phyloP scores from a whole-genome alignment of 805 yeast species.

The Myxozyma neotropica region DNA sequence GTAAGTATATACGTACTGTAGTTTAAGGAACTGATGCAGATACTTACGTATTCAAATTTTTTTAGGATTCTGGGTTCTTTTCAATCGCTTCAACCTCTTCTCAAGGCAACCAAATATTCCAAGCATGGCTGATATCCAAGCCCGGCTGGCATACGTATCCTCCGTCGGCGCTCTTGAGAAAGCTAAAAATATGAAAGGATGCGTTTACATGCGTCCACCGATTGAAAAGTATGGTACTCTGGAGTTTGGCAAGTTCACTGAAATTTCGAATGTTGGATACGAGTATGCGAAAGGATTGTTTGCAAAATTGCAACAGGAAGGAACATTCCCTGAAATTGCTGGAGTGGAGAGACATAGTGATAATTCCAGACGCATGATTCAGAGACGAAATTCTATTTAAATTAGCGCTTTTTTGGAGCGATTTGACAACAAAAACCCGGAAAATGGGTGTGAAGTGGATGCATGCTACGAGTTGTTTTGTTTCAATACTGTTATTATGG shows the following conservation, averaged over 20 bases:
- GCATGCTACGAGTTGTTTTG: too few relatives aligned
- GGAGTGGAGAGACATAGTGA: slow-evolving; percentile 44
- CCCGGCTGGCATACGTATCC: slow-evolving; percentile 90
- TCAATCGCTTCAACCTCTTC: slow-evolving; percentile 88
- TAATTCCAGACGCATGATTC: slow-evolving; percentile 5
- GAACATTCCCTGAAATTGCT: slow-evolving; percentile 64
- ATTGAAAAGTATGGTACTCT: slow-evolving; percentile 88
- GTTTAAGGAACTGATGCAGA: too few relatives aligned
- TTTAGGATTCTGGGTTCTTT: slow-evolving; percentile 80
- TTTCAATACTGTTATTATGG: too few relatives aligned
- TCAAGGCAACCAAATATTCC: slow-evolving; percentile 87
- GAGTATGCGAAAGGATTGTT: slow-evolving; percentile 67
- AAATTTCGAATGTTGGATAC: slow-evolving; percentile 64
- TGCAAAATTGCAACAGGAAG: slow-evolving; percentile 53
- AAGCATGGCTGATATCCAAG: slow-evolving; percentile 91
- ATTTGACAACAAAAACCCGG: not conserved
- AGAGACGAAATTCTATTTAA: slow-evolving; percentile 33
- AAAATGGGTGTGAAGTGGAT: not conserved
- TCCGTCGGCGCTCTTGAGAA: slow-evolving; percentile 89
- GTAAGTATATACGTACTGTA: slow-evolving; percentile 5
- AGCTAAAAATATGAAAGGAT: slow-evolving; percentile 83
- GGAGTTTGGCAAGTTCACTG: slow-evolving; percentile 90
- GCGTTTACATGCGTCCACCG: slow-evolving; percentile 88
- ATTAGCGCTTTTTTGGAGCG: not conserved
- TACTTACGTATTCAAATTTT: not conserved